Evolutionary conservation across 2,329 filamentous ascomycete species (phyloP).

Genomic region (Neospermospora avenae): DNA sequence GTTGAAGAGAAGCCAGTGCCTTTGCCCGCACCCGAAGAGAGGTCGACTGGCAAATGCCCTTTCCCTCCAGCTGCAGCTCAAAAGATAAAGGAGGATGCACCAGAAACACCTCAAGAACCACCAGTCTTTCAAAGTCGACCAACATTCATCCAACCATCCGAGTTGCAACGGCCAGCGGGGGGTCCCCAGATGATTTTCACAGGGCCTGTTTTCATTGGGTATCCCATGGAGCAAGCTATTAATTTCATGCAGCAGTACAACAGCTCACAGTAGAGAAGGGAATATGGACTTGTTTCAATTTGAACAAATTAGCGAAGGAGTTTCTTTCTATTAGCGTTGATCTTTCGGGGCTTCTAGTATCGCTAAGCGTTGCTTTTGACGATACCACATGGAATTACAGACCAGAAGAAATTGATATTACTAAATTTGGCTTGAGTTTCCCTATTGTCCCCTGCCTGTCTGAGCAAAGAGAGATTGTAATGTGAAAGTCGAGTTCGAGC

Average conservation of each 20-base stretch:
- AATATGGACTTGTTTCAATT: not conserved
- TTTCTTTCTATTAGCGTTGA: not conserved
- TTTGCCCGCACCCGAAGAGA: slow-evolving; percentile 10
- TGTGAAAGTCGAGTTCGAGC: too few species aligned
- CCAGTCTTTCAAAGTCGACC: slow-evolving; percentile 41
- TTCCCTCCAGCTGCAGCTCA: slow-evolving; percentile 38
- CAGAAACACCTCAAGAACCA: slow-evolving; percentile 38
- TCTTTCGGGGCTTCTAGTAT: too few species aligned
- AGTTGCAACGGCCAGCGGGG: slow-evolving; percentile 25
- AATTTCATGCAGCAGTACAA: slow-evolving; percentile 59
- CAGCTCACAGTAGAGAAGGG: slow-evolving; percentile 15
- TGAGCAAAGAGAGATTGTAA: too few species aligned
- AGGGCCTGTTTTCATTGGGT: slow-evolving; percentile 91
- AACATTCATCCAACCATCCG: slow-evolving; percentile 49
- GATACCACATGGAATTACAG: not conserved
- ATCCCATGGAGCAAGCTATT: slow-evolving; percentile 78
- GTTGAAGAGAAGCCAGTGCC: slow-evolving; percentile 9
- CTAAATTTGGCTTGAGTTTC: not conserved
- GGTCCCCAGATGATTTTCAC: slow-evolving; percentile 79
- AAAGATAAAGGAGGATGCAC: slow-evolving; percentile 11
- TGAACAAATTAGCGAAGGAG: not conserved
- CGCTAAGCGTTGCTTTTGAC: too few species aligned
- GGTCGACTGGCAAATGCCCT: slow-evolving; percentile 27
- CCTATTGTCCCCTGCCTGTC: too few species aligned
- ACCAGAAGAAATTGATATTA: not conserved